Conservation (phyloP, 2,329 filamentous ascomycete species). For the Aspergillus pseudotamarii region DNA sequence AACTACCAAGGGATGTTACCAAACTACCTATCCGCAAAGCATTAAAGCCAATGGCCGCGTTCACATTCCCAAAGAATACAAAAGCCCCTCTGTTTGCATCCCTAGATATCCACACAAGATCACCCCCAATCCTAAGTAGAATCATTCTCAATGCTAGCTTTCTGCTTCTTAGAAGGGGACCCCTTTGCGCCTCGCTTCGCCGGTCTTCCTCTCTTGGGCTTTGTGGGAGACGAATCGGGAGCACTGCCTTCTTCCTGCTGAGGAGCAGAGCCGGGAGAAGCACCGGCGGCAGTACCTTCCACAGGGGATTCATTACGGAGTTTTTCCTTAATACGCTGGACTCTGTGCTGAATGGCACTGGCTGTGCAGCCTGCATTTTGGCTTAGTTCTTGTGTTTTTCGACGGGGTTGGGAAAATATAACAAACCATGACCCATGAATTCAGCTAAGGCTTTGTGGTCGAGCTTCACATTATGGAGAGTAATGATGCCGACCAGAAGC, state of each 20-base stretch:
- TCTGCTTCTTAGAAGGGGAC: neutral
- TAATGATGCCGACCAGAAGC: constrained; percentile 28
- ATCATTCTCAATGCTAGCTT: neutral
- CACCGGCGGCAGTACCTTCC: neutral
- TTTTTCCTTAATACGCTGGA: constrained; percentile 24
- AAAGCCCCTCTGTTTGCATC: neutral
- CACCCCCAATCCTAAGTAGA: neutral
- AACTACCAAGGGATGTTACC: neutral
- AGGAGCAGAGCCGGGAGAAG: neutral
- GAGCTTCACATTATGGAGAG: constrained; percentile 18
- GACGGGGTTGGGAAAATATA: neutral
- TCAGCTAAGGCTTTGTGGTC: constrained; percentile 23
- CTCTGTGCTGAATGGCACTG: constrained; percentile 26
- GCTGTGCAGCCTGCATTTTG: constrained; percentile 24
- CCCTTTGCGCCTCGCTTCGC: neutral
- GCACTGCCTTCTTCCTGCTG: neutral
- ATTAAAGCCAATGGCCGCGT: neutral
- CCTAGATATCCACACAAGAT: too few species aligned
- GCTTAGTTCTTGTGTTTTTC: neutral
- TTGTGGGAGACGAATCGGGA: constrained; percentile 1
- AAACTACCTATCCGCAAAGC: neutral
- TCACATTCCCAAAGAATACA: neutral
- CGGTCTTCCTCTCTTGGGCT: constrained; percentile 10
- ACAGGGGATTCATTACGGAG: neutral
- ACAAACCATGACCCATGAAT: constrained; percentile 28